Evolutionary conservation across 2,329 filamentous ascomycete genomes (phyloP).

Genomic region (Talaromyces pinophilus): DNA sequence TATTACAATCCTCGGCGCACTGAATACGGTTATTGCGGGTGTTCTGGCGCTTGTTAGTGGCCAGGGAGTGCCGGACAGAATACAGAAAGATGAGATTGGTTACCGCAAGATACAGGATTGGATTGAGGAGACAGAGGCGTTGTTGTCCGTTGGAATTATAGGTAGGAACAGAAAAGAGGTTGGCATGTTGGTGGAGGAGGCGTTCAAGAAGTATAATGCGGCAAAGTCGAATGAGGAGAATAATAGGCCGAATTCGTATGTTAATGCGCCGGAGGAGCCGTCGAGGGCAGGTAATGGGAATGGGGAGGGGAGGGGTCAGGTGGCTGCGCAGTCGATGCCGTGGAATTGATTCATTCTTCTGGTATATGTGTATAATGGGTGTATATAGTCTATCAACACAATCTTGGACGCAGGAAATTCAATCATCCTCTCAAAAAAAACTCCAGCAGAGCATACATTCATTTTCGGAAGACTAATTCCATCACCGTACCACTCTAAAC

Average conservation of each 20-base stretch:
- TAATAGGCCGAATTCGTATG: slow-evolving; percentile 20
- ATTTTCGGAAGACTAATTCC: slow-evolving; percentile 3
- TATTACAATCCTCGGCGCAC: slow-evolving; percentile 61
- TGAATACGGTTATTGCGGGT: slow-evolving; percentile 65
- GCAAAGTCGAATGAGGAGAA: slow-evolving; percentile 24
- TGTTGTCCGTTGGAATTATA: slow-evolving; percentile 23
- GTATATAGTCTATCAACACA: background rate
- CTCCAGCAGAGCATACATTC: background rate
- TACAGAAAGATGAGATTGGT: slow-evolving; percentile 51
- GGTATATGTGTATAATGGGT: background rate
- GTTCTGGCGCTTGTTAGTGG: slow-evolving; percentile 59
- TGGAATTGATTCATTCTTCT: background rate
- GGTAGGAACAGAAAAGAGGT: slow-evolving; percentile 21
- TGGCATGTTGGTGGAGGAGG: slow-evolving; percentile 23
- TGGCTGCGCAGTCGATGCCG: background rate
- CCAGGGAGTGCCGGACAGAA: slow-evolving; percentile 52
- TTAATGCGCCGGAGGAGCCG: slow-evolving; percentile 20
- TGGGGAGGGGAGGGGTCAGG: background rate
- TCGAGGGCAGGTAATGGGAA: slow-evolving; percentile 13
- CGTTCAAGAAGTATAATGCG: slow-evolving; percentile 24
- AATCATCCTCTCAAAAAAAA: background rate
- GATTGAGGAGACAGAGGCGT: slow-evolving; percentile 50
- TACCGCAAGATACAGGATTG: slow-evolving; percentile 54
- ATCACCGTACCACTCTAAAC: slow-evolving; percentile 8
- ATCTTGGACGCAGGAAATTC: background rate